Evolutionary conservation across 805 yeast genomes (phyloP).

Genomic region (Candida dajiaensis): DNA sequence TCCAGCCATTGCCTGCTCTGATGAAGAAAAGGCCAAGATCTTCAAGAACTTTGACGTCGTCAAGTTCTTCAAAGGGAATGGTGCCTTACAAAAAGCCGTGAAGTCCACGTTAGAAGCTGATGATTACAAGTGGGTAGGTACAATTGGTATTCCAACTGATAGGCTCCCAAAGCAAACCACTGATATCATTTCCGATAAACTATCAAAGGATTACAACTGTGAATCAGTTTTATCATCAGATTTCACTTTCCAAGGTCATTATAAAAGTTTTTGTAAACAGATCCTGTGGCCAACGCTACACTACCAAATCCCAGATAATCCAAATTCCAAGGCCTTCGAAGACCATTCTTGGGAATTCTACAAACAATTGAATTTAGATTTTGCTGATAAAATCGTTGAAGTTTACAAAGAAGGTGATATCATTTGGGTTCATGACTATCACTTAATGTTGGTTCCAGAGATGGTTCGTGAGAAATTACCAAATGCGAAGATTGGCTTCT

Average conservation of each 20-base stretch:
- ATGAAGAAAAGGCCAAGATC: slow-evolving; percentile 28
- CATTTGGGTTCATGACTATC: slow-evolving; percentile 94
- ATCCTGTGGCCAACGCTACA: slow-evolving; percentile 94
- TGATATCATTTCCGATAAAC: slow-evolving; percentile 41
- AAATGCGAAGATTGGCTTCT: slow-evolving; percentile 82
- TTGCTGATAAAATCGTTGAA: slow-evolving; percentile 71
- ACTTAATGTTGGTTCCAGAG: slow-evolving; percentile 76
- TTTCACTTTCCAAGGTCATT: slow-evolving; percentile 81
- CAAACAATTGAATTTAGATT: slow-evolving; percentile 61
- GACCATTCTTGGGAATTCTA: slow-evolving; percentile 93
- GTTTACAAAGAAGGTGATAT: slow-evolving; percentile 69
- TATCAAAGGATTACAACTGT: slow-evolving; percentile 46
- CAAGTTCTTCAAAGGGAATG: slow-evolving; percentile 72
- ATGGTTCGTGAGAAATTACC: slow-evolving; percentile 77
- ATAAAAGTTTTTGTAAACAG: slow-evolving; percentile 86
- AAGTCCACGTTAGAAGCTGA: slow-evolving; percentile 44
- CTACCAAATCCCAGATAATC: slow-evolving; percentile 93
- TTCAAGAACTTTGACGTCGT: slow-evolving; percentile 45
- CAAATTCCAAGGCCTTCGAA: slow-evolving; percentile 89
- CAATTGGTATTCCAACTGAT: slow-evolving; percentile 88
- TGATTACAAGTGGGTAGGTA: slow-evolving; percentile 75
- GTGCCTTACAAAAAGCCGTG: slow-evolving; percentile 82
- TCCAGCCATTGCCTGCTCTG: background rate
- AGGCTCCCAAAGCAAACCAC: slow-evolving; percentile 56
- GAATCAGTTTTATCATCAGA: slow-evolving; percentile 73